A percentile compares a stretch with the other conserved stretches of the same genome.
Conservation (phyloP, 768 basidiomycete genomes). For the Phylloporus sp. region DNA sequence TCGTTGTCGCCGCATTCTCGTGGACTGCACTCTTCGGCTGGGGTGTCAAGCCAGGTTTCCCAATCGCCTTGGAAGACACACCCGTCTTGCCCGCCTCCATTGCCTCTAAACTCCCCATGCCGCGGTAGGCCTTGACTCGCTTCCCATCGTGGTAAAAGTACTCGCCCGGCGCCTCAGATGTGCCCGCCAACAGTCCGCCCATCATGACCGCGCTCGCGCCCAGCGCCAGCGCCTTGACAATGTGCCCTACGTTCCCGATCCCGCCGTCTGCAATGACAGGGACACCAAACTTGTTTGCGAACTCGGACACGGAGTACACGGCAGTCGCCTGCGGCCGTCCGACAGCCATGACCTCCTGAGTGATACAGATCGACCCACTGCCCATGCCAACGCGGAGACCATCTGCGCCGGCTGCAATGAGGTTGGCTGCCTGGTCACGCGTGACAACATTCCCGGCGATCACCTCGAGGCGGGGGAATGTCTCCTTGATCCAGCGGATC, state of each 20-base stretch:
- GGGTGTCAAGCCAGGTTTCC: constrained; percentile 28
- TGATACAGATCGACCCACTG: constrained; percentile 97
- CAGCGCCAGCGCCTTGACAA: constrained; percentile 92
- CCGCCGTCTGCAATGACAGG: constrained; percentile 98
- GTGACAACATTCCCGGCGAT: constrained; percentile 99
- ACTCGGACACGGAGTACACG: constrained; percentile 96
- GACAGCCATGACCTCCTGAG: constrained; percentile 99
- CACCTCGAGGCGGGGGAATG: constrained; percentile 83
- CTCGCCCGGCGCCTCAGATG: constrained; percentile 95
- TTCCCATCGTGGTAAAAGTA: constrained; percentile 99
- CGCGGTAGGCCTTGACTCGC: constrained; percentile 97
- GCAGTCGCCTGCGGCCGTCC: constrained; percentile 97
- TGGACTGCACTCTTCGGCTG: constrained; percentile 46
- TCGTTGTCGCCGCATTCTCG: constrained; percentile 93
- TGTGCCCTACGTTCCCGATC: constrained; percentile 91
- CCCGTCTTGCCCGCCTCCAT: constrained; percentile 71
- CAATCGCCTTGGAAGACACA: constrained; percentile 14
- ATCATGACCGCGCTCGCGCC: constrained; percentile 99
- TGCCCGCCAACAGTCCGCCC: constrained; percentile 94
- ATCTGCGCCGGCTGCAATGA: constrained; percentile 94
- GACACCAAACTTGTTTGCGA: constrained; percentile 87
- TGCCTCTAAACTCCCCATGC: constrained; percentile 95
- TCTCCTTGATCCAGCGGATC: constrained; percentile 88
- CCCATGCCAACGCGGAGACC: constrained; percentile 98
- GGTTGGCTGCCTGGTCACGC: constrained; percentile 90